Evolutionary conservation across 345 rosid genomes (phyloP).

Genomic region (Rhodomyrtus tomentosa): DNA sequence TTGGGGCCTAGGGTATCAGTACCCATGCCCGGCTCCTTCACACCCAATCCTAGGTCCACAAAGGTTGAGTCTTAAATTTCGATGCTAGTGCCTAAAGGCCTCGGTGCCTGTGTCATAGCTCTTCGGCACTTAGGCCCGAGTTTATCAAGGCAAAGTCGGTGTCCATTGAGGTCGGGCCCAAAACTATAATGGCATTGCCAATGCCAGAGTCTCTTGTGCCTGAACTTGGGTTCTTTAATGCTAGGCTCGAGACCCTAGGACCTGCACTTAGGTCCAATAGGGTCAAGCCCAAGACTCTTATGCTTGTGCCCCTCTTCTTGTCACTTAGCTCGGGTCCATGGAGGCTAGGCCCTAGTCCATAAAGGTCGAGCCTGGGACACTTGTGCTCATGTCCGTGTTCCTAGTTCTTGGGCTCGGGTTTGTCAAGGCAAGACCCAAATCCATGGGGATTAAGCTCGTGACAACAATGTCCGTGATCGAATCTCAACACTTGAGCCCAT

Average conservation of each 20-base stretch:
- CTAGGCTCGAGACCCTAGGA: not conserved
- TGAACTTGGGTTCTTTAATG: not conserved
- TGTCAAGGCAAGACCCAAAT: not conserved
- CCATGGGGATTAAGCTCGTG: rapidly evolving
- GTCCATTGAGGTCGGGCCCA: not conserved
- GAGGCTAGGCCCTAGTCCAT: not conserved
- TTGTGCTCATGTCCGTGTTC: not conserved
- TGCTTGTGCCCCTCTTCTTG: not conserved
- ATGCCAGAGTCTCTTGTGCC: not conserved
- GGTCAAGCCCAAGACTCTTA: not conserved
- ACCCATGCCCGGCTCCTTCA: not conserved
- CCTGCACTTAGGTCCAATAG: not conserved
- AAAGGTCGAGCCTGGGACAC: not conserved
- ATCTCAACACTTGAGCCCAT: not conserved
- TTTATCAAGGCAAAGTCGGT: not conserved
- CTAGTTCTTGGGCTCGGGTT: rapidly evolving
- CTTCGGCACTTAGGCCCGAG: not conserved
- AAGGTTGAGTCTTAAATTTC: no score
- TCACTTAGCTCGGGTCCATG: not conserved
- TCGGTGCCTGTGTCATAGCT: rapidly evolving
- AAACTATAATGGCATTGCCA: not conserved
- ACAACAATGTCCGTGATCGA: not conserved
- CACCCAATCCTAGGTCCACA: no score
- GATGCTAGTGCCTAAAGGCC: no score
- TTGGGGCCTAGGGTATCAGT: no score